phyloP scores from a whole-genome alignment of 176 grass and related monocot species.

The Bromus sterilis region DNA sequence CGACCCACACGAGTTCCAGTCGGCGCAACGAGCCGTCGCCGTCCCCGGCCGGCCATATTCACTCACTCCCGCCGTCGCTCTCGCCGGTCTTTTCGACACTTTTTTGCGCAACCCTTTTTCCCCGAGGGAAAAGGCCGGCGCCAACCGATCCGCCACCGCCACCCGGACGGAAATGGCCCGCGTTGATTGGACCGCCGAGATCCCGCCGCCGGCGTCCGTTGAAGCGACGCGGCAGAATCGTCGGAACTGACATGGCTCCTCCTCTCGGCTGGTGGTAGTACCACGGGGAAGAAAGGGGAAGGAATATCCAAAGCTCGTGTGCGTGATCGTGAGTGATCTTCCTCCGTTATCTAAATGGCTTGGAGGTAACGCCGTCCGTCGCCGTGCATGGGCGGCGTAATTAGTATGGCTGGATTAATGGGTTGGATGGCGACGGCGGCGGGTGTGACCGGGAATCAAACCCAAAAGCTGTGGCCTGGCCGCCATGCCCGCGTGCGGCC shows the following conservation, averaged over 20 bases:
- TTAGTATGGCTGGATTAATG: background rate
- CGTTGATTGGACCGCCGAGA: background rate
- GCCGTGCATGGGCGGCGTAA: background rate
- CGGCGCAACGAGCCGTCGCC: background rate
- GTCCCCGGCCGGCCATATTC: conserved; percentile 12
- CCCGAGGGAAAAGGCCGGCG: background rate
- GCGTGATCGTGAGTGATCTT: background rate
- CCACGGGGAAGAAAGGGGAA: no score
- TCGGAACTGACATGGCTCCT: no score
- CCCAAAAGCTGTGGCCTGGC: background rate
- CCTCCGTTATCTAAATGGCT: background rate
- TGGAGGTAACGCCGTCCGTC: background rate
- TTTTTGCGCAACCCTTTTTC: no score
- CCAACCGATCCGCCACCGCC: background rate
- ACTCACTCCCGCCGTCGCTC: background rate
- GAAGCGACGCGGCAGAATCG: no score
- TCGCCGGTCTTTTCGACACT: conserved; percentile 9
- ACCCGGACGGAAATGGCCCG: background rate
- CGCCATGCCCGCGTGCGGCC: background rate
- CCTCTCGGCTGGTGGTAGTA: no score
- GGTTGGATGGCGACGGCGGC: background rate
- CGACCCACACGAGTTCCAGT: background rate
- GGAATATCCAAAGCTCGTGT: background rate
- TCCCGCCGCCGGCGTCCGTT: no score
- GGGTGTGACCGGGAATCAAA: background rate